These are phyloP conservation scores for Volvariella volvacea DNA, from an alignment of 1,284 basidiomycete genomes.

Conservation along the genomic window DNA sequence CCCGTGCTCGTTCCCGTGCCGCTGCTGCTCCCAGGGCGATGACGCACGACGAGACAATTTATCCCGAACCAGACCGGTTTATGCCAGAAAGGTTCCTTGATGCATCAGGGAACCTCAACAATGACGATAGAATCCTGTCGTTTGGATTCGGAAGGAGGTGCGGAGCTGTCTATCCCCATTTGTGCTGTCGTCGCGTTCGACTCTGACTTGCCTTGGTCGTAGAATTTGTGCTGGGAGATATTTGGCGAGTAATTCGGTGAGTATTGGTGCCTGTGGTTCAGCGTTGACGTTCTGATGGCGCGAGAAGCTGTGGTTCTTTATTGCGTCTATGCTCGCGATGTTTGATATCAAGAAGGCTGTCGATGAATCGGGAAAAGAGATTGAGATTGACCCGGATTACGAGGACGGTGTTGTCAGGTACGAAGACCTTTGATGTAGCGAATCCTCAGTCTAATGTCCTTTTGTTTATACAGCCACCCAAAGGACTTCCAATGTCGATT, in stretches of 20 bases:
- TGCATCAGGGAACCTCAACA: conserved; percentile 1
- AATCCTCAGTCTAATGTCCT: too few species aligned
- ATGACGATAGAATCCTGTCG: conserved; percentile 1
- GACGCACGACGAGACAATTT: conserved; percentile 6
- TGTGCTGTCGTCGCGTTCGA: too few species aligned
- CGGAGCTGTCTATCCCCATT: too few species aligned
- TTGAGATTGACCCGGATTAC: conserved; percentile 15
- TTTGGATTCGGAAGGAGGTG: conserved; percentile 10
- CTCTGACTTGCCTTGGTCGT: neutral
- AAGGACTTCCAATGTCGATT: too few species aligned
- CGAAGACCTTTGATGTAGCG: too few species aligned
- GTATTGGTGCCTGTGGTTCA: neutral
- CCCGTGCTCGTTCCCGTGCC: too few species aligned
- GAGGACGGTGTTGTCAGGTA: conserved; percentile 5
- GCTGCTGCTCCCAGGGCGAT: too few species aligned
- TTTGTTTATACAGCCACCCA: too few species aligned
- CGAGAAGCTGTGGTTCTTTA: neutral
- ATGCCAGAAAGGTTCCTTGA: conserved; percentile 8
- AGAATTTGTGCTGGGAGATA: conserved; percentile 1
- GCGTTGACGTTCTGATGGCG: too few species aligned
- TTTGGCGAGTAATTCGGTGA: neutral
- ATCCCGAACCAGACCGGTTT: conserved; percentile 6
- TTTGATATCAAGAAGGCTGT: neutral
- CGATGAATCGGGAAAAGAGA: conserved; percentile 4
- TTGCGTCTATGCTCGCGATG: neutral